Conservation (phyloP, 306 rosid species). For the Corylus heterophylla region DNA sequence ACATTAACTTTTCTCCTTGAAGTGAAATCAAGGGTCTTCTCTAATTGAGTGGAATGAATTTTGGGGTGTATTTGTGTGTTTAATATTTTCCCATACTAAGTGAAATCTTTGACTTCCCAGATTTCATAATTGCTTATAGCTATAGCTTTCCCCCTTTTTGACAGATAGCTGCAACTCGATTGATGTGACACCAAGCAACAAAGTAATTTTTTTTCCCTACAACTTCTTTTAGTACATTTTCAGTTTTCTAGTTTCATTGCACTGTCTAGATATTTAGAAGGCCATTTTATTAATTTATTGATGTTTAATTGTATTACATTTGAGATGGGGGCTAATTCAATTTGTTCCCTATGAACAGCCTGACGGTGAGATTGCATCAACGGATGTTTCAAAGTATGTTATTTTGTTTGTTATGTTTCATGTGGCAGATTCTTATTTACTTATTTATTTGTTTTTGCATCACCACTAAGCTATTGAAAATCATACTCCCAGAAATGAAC, state of each 20-base stretch:
- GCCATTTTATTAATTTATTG: constrained; percentile 20
- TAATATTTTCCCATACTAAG: not conserved
- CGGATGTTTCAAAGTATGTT: constrained; percentile 87
- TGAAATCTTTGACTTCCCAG: constrained; percentile 4
- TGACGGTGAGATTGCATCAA: constrained; percentile 51
- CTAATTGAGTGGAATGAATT: not conserved
- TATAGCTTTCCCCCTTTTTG: constrained; percentile 23
- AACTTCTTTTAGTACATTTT: constrained; percentile 17
- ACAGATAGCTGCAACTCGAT: constrained; percentile 41
- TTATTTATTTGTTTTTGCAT: constrained; percentile 23
- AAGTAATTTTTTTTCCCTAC: constrained; percentile 42
- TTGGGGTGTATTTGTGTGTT: not conserved
- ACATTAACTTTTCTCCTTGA: not conserved
- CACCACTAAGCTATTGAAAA: constrained; percentile 36
- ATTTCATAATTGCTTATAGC: constrained; percentile 23
- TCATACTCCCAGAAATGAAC: constrained; percentile 70
- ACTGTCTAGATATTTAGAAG: constrained; percentile 8
- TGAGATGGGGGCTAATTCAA: constrained; percentile 34
- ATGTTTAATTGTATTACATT: constrained; percentile 15
- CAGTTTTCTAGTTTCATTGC: constrained; percentile 19
- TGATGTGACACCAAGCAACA: constrained; percentile 30
- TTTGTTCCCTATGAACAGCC: constrained; percentile 49
- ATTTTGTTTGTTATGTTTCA: constrained; percentile 37
- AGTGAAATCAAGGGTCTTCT: not conserved
- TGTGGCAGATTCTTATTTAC: constrained; percentile 26